Evolutionary conservation across 495 filamentous ascomycete genomes (phyloP), one percentile per base, ranked within the genome.

Genomic region (Clavariopsis aquatica): DNA sequence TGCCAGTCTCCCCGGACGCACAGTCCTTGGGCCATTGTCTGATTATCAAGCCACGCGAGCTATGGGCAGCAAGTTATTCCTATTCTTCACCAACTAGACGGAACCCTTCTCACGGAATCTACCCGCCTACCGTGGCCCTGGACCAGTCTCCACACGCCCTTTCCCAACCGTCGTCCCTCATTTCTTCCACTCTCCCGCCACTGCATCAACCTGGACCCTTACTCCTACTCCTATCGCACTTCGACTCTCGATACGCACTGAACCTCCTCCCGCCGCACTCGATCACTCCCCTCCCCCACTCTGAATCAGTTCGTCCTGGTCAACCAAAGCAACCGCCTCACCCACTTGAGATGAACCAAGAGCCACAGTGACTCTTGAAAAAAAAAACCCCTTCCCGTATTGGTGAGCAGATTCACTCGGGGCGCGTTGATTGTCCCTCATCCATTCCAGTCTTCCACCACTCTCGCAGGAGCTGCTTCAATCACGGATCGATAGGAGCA

Each of bases 51-150:
- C 69, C 65, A 65, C 69, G 46, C 60, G 54, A 68, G 69, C 69
- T 71, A 71, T 71, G 69, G 65, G 68, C 64, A 71, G 41, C 10
- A 43, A 62, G 49, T 68, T 68, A 61, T 65, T 62, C 65, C 69
- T 65, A 53, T 71, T 71, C 53, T 47, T 63, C 55, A 62, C 60
- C 52, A 22, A 65, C 64, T 68, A 71, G 65, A 61, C 58, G 52
- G 55, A 65, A 55, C 57, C 65, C 57, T 45, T 24, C 43, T 26
- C 60, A 62, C 69, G 69, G 64, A 65, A 45, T 49, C 65, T 63
- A 64, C 64, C 64, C 69, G 62, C 68, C 51, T 72, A 69, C 70
- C 70, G 68, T 70, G 59, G 70, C 46, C 67, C 70, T 72, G 70
- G 70, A 70, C 58, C 64, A 53, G 57, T 69, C 69, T 70, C 67